Conservation (phyloP, 2,329 filamentous ascomycete species). For the Alternaria gaisen region DNA sequence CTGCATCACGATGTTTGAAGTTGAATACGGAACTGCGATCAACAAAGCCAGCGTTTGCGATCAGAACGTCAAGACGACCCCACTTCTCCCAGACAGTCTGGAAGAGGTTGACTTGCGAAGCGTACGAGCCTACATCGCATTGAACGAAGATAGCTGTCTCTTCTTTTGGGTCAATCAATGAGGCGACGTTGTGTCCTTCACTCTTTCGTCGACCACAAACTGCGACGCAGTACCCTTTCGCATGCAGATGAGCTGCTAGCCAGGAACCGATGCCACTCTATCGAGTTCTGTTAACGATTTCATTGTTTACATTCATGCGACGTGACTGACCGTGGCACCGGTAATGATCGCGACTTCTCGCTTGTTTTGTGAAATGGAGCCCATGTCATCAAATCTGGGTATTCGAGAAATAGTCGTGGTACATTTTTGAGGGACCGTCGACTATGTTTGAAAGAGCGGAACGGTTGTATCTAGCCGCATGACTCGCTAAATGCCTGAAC, state of each 20-base stretch:
- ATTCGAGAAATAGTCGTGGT: too few species aligned
- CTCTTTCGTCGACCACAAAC: conserved; percentile 53
- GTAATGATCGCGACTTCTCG: too few species aligned
- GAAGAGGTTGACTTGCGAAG: conserved; percentile 57
- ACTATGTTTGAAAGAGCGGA: too few species aligned
- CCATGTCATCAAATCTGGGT: too few species aligned
- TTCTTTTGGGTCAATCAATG: conserved; percentile 26
- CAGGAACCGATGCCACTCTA: conserved; percentile 61
- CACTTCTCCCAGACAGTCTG: conserved; percentile 54
- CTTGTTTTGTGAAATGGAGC: too few species aligned
- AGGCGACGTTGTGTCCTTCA: conserved; percentile 42
- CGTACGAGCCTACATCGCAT: conserved; percentile 59
- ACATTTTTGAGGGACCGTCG: too few species aligned
- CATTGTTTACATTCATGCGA: too few species aligned
- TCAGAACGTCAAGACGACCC: conserved; percentile 59
- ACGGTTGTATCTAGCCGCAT: too few species aligned
- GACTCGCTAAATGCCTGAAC: too few species aligned
- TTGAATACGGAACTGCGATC: conserved; percentile 59
- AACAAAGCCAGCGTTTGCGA: conserved; percentile 62
- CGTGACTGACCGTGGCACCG: too few species aligned
- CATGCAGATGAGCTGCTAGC: conserved; percentile 51
- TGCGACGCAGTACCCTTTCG: conserved; percentile 39
- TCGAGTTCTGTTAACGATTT: neutral
- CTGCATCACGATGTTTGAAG: conserved; percentile 38
- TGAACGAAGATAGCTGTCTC: conserved; percentile 55